Evolutionary conservation across 208 protist species (phyloP), one percentile per base, ranked within the genome.

Genomic region (Angomonas ambiguus): DNA sequence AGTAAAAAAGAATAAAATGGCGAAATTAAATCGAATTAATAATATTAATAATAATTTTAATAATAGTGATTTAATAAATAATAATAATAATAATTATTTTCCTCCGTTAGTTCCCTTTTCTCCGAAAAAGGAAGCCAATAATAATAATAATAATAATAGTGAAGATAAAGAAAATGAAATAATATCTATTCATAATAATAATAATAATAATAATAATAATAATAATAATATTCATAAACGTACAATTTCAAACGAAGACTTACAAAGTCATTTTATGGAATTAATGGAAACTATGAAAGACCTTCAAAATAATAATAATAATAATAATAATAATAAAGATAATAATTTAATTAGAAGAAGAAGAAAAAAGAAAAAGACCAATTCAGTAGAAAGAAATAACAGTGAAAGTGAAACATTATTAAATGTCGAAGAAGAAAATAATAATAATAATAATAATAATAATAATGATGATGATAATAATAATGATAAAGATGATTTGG

Each of bases 361-460:
- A 62, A 62, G 22, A 62, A 42, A 6, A 42, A 32, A 62, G 18
- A 33, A 59, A n/a, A 28, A 59, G n/a, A 35, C 30, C 13, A 38
- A 57, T n/a, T 13, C n/a, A 6, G 6, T 41, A 13, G 5, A 8
- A 11, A 32, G 25, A 18, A 56, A 27, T 18, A 10, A 27, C 49
- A 56, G 25, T 8, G 6, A 56, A n/a, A n/a, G n/a, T n/a, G n/a
- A 20, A 56, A 27, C 8, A 20, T 56, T 48, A 48, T 11, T 18
- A 48, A 20, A 11, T 20, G 13, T 20, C 18, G 41, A 48, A 25
- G 11, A 58, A 62, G 38, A 32, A 62, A 45, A 45, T n/a, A 45
- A 45, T 45, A 45, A n/a, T 45, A 8, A 45, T 16, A 45, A 45
- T 16, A 45, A 45, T n/a, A 45, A 45, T n/a, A 45, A n/a, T n/a